Conservation (phyloP, 1,284 basidiomycete species). For the Rhodotorula sp. region DNA sequence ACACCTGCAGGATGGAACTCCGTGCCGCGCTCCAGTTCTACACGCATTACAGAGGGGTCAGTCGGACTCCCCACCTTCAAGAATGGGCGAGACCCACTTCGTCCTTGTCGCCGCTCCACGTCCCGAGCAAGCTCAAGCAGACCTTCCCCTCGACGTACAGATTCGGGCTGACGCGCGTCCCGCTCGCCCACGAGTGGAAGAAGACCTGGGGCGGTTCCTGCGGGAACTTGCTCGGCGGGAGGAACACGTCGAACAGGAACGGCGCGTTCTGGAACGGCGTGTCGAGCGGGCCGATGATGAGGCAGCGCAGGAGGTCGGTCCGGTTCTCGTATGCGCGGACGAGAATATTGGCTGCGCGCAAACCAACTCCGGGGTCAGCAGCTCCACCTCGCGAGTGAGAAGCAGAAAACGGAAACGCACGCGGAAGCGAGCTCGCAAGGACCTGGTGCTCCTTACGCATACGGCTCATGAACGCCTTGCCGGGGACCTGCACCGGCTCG, state of each 20-base stretch:
- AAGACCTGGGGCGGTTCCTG: constrained; percentile 81
- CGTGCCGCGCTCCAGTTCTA: constrained; percentile 59
- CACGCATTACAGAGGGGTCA: background rate
- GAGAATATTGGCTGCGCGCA: constrained; percentile 54
- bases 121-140: constrained; percentile 85
- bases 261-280: constrained; percentile 78
- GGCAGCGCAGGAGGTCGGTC: constrained; percentile 76
- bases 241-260: constrained; percentile 90
- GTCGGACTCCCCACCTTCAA: background rate
- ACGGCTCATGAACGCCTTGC: constrained; percentile 71
- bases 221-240: constrained; percentile 79
- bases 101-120: constrained; percentile 83
- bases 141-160: constrained; percentile 81
- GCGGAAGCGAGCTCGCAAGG: constrained; percentile 75
- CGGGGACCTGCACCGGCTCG: constrained; percentile 58
- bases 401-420: constrained; percentile 54
- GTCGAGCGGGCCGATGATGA: constrained; percentile 90
- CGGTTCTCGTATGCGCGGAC: constrained; percentile 67
- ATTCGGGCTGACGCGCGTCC: constrained; percentile 72
- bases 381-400: background rate
- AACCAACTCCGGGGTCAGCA: background rate
- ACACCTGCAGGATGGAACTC: constrained; percentile 84
- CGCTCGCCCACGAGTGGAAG: constrained; percentile 92
- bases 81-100: constrained; percentile 59
- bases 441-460: constrained; percentile 80